A percentile compares a stretch with the other conserved stretches of the same genome.
phyloP scores from a whole-genome alignment of 208 protist genomes.

The Tetramitus jugosus region DNA sequence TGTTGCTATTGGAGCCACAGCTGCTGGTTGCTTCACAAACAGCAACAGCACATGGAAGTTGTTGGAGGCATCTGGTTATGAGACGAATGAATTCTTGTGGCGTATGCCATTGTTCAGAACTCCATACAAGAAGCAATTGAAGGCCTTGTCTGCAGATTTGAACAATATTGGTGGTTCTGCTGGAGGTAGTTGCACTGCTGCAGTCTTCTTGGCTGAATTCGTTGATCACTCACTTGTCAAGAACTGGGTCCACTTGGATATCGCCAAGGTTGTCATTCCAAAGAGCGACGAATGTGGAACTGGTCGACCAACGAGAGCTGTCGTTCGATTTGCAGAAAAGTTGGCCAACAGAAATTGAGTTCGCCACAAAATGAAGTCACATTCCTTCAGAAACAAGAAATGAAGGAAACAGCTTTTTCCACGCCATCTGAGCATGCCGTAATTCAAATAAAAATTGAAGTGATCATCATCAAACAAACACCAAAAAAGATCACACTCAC shows the following conservation, averaged over 20 bases:
- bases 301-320: not conserved
- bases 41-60: not conserved
- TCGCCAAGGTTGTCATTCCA: not conserved
- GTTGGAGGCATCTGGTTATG: not conserved
- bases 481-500: too few species aligned
- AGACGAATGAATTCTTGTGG: constrained; percentile 4
- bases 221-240: not conserved
- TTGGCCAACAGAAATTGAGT: too few species aligned
- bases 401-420: too few species aligned
- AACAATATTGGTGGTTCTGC: constrained; percentile 16
- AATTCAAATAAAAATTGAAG: too few species aligned
- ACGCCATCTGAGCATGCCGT: too few species aligned
- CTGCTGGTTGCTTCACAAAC: not conserved
- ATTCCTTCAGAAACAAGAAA: too few species aligned
- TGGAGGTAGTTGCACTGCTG: constrained; percentile 19
- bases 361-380: too few species aligned
- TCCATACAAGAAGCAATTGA: not conserved
- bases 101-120: constrained; percentile 12
- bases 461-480: too few species aligned
- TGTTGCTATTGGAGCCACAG: not conserved
- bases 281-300: not conserved
- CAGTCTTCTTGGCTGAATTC: constrained; percentile 15
- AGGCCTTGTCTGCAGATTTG: not conserved
- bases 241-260: constrained; percentile 19
- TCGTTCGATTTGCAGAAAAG: not conserved